Evolutionary conservation across 371 early-diverging fungal genomes (phyloP).

Genomic region (Mucor lusitanicus): DNA sequence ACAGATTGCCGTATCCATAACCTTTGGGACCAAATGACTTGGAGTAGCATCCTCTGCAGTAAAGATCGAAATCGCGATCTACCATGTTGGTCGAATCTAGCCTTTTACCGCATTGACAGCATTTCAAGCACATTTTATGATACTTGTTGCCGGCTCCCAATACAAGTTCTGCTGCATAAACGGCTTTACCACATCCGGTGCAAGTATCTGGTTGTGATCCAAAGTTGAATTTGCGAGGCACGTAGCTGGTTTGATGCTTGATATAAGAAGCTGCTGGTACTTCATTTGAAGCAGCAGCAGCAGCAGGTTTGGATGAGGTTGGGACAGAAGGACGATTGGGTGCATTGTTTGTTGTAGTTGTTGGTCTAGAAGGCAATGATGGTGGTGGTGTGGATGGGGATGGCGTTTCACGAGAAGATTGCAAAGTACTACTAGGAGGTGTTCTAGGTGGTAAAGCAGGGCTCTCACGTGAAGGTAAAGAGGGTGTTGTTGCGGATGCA

Average conservation of each 20-base stretch:
- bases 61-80: conserved; percentile 45
- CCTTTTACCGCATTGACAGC: conserved; percentile 44
- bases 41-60: conserved; percentile 50
- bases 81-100: conserved; percentile 54
- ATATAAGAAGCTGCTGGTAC: conserved; percentile 10
- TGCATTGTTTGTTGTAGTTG: not conserved
- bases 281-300: not conserved
- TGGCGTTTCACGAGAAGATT: not conserved
- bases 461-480: conserved; percentile 12
- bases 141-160: conserved; percentile 54
- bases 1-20: conserved; percentile 30
- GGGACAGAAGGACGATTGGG: not conserved
- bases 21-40: conserved; percentile 51
- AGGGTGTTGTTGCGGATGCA: not conserved
- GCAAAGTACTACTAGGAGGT: not conserved
- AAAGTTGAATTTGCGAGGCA: conserved; percentile 45
- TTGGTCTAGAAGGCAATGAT: not conserved
- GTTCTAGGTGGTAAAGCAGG: conserved; percentile 15
- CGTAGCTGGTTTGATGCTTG: conserved; percentile 33
- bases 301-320: conserved; percentile 7
- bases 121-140: conserved; percentile 48
- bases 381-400: not conserved
- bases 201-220: conserved; percentile 42
- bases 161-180: conserved; percentile 52
- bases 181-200: conserved; percentile 44